Conservation (phyloP, 2,329 filamentous ascomycete genomes). For the Aspergillus sclerotialis region DNA sequence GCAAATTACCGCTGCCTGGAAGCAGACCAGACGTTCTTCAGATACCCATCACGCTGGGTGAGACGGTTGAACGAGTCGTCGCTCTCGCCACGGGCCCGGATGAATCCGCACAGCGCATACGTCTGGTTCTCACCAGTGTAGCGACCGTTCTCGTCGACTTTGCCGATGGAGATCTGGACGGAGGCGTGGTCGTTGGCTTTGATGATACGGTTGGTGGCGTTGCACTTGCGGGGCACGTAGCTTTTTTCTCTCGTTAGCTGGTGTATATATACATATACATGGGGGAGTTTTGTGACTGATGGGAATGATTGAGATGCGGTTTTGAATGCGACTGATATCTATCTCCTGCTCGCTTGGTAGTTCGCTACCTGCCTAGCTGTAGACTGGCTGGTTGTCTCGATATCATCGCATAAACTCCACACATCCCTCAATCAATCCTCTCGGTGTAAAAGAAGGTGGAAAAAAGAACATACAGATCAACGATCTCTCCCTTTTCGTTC, state of each 20-base stretch:
- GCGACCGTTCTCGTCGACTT: slow-evolving; percentile 98
- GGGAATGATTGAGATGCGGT: no score
- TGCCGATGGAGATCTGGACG: slow-evolving; percentile 93
- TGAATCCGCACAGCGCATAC: slow-evolving; percentile 96
- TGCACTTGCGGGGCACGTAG: slow-evolving; percentile 99
- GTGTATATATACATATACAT: no score
- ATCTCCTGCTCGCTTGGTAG: no score
- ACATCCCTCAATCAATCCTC: no score
- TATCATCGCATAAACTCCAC: no score
- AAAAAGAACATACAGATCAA: slow-evolving; percentile 79
- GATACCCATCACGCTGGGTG: slow-evolving; percentile 87
- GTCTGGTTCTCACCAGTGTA: slow-evolving; percentile 96
- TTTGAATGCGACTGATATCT: no score
- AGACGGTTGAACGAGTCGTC: slow-evolving; percentile 96
- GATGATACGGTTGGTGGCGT: slow-evolving; percentile 99
- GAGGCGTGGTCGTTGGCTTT: slow-evolving; percentile 99
- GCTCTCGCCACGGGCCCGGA: slow-evolving; percentile 94
- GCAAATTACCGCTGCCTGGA: slow-evolving; percentile 46
- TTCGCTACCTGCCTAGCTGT: no score
- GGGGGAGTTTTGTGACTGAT: no score
- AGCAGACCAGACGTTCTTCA: slow-evolving; percentile 95
- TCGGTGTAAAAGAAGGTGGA: no score
- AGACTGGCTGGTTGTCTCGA: no score
- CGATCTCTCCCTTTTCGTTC: slow-evolving; percentile 99
- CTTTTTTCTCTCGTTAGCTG: slow-evolving; percentile 39